These are phyloP conservation scores for Bertia moriformis DNA, from an alignment of 2,329 filamentous ascomycete genomes.

Conservation along the genomic window DNA sequence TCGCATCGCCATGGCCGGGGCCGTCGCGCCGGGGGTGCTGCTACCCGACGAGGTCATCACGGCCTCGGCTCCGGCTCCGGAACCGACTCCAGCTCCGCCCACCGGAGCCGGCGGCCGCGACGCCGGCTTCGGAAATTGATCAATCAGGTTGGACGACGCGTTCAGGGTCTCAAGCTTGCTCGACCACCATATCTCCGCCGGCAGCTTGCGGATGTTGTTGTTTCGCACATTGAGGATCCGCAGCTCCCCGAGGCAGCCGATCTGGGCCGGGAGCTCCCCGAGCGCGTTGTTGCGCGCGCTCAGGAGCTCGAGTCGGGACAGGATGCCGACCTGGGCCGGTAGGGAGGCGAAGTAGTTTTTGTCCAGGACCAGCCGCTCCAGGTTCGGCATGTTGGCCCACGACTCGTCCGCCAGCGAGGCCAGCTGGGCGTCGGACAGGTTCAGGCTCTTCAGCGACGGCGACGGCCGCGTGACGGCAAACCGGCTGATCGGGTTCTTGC, in stretches of 20 bases:
- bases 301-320: conserved; percentile 74
- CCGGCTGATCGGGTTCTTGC: conserved; percentile 88
- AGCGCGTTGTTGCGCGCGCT: conserved; percentile 88
- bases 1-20: conserved; percentile 3
- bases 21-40: conserved; percentile 3
- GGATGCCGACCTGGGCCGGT: conserved; percentile 68
- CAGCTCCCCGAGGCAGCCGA: conserved; percentile 75
- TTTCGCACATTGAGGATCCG: conserved; percentile 76
- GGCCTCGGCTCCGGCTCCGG: too few species aligned
- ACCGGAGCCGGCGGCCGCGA: conserved; percentile 57
- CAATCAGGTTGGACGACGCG: conserved; percentile 84
- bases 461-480: conserved; percentile 70
- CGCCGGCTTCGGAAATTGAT: conserved; percentile 76
- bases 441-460: conserved; percentile 71
- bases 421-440: conserved; percentile 80
- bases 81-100: conserved; percentile 31
- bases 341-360: conserved; percentile 92
- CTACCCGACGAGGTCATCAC: conserved; percentile 4
- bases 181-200: conserved; percentile 92
- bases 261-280: conserved; percentile 68
- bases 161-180: conserved; percentile 82
- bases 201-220: conserved; percentile 81
- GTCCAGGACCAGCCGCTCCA: conserved; percentile 79
- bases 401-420: conserved; percentile 79
- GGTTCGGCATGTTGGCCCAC: conserved; percentile 72